These are phyloP conservation scores for Astrothelium subdiscretum DNA, from an alignment of 495 filamentous ascomycete genomes.

Conservation along the genomic window DNA sequence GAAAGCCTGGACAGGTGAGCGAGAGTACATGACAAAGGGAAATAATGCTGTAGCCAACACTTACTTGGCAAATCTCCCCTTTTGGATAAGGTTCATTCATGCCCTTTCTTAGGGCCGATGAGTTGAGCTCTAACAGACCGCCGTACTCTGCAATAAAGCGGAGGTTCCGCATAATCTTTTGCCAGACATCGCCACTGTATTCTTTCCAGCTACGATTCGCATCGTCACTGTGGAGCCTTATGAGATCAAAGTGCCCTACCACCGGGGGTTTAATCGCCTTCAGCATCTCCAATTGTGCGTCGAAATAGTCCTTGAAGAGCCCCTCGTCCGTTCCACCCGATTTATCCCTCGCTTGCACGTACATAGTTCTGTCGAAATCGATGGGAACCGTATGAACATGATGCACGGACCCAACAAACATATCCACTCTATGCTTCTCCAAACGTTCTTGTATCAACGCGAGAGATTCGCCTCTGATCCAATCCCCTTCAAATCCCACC, in stretches of 20 bases:
- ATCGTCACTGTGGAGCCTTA: constrained; percentile 63
- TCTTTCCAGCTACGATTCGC: constrained; percentile 42
- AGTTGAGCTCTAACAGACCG: constrained; percentile 81
- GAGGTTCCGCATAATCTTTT: constrained; percentile 60
- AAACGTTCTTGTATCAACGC: constrained; percentile 47
- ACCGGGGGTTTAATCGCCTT: constrained; percentile 58
- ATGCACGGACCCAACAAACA: constrained; percentile 85
- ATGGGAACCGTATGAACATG: constrained; percentile 80
- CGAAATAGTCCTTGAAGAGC: constrained; percentile 73
- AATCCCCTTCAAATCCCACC: constrained; percentile 88
- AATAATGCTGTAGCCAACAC: constrained; percentile 12
- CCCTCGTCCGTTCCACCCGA: constrained; percentile 56
- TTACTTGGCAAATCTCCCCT: constrained; percentile 63
- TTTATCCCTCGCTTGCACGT: constrained; percentile 45
- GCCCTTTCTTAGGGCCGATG: constrained; percentile 74
- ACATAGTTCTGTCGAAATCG: constrained; percentile 65
- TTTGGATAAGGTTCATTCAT: constrained; percentile 82
- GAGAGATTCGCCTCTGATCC: constrained; percentile 60
- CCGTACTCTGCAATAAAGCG: constrained; percentile 56
- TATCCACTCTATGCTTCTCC: constrained; percentile 54
- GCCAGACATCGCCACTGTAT: constrained; percentile 49
- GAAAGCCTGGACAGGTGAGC: constrained; percentile 37
- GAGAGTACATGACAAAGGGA: neutral
- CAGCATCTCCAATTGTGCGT: constrained; percentile 76
- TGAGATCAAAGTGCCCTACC: constrained; percentile 89